Evolutionary conservation across 371 early-diverging fungal genomes (phyloP), one percentile per base, ranked within the genome.

Genomic region (Funneliformis caledonium): DNA sequence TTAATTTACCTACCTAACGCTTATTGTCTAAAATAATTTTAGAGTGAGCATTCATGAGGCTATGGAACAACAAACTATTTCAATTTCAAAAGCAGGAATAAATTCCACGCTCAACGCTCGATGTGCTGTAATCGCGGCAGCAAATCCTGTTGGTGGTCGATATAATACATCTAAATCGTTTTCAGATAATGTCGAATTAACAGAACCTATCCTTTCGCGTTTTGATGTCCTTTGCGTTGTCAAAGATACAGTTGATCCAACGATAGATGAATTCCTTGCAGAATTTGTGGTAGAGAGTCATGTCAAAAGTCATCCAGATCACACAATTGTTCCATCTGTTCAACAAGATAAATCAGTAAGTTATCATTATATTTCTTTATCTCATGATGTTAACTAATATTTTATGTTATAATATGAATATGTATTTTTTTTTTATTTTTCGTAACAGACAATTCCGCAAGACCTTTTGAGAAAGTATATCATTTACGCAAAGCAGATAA

Each of bases 11-110:
- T 2, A 2, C 3, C 37, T 37, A 19, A 56, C 14, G 7, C 1
- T 19, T 60, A 65, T 42, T 42, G 42, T 50, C 78, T 48, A 59
- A 12, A 14, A 43, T n/a, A 76, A 88, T 83, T 83, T 86, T 88
- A 90, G 98, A 65, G 95, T 96, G 2, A 92, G 94, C 72, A 99
- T 99, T 84, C 99, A 99, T 91, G 99, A 99, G 88, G 99, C 98
- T n/a, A 99, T 99, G 99, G 99, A 99, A 87, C 99, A 99, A 86
- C 99, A 99, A 86, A 93, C 94, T 83, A 98, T 99, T 81, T 97
- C 97, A 64, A 95, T 99, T 56, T 96, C 97, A 72, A 99, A 99
- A 86, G 99, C 99, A 42, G 99, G 98, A 84, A 99, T 99, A 80
- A 96, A 98, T 67, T 96, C 99, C 1, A 93, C 97, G 1, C 88